Evolutionary conservation across 495 filamentous ascomycete genomes (phyloP).

Genomic region (Penicillium salamii): DNA sequence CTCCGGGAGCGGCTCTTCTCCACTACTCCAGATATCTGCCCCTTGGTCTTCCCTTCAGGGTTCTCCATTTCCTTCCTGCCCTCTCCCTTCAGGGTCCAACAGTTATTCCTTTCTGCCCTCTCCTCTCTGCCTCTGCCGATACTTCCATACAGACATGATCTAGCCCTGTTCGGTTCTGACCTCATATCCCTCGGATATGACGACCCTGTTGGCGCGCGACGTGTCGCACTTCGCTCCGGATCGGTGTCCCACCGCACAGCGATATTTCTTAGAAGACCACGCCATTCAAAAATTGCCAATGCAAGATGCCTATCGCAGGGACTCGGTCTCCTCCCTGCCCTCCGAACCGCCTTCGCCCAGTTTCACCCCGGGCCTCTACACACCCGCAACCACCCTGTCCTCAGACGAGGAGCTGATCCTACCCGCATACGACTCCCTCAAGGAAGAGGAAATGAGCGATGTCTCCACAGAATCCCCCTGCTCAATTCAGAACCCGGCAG

Average conservation of each 20-base stretch:
- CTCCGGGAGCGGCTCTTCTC: too few species aligned
- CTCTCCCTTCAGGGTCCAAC: too few species aligned
- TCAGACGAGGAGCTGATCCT: constrained; percentile 56
- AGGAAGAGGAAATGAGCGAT: constrained; percentile 22
- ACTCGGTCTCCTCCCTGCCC: constrained; percentile 36
- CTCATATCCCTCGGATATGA: constrained; percentile 30
- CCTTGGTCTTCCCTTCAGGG: too few species aligned
- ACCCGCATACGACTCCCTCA: constrained; percentile 11
- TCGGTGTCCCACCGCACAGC: constrained; percentile 43
- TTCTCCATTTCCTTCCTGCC: too few species aligned
- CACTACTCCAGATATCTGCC: too few species aligned
- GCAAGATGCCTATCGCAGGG: constrained; percentile 30
- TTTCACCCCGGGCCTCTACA: constrained; percentile 33
- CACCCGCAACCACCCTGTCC: constrained; percentile 61
- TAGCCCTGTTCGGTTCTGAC: too few species aligned
- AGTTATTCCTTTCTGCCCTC: too few species aligned
- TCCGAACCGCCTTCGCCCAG: constrained; percentile 41
- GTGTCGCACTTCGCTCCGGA: constrained; percentile 39
- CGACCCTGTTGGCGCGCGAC: constrained; percentile 42
- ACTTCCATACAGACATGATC: too few species aligned
- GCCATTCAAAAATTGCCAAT: constrained; percentile 36
- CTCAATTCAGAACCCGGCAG: constrained; percentile 43
- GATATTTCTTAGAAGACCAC: constrained; percentile 39
- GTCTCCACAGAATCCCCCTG: constrained; percentile 18
- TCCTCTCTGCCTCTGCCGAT: too few species aligned